Evolutionary conservation across 768 basidiomycete species (phyloP).

Genomic region (Leccinum barrowsii): DNA sequence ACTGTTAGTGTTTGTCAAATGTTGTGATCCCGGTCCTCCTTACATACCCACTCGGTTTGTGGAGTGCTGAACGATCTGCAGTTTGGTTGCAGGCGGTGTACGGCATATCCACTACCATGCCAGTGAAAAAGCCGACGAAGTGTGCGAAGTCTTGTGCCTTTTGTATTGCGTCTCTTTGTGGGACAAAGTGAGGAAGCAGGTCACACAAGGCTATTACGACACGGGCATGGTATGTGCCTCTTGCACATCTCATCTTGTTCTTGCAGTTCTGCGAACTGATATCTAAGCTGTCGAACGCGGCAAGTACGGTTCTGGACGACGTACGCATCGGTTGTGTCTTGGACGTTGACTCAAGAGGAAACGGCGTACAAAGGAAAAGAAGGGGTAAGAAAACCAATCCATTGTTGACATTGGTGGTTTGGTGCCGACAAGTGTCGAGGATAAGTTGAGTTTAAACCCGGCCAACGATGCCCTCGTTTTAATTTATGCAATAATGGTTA

Average conservation of each 20-base stretch:
- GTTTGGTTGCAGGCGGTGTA: too few relatives aligned
- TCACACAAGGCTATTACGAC: neutral
- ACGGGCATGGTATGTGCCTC: conserved; percentile 80
- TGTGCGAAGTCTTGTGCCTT: conserved; percentile 93
- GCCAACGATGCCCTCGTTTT: neutral
- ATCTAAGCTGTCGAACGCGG: conserved; percentile 2
- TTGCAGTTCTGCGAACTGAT: conserved; percentile 67
- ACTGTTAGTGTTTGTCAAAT: neutral
- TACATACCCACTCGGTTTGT: neutral
- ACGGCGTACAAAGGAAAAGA: neutral
- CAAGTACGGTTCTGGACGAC: conserved; percentile 24
- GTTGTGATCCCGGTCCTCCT: neutral
- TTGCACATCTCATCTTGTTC: conserved; percentile 80
- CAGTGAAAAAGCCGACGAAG: neutral
- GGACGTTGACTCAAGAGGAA: conserved; percentile 11
- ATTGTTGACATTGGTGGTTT: neutral
- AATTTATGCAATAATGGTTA: neutral
- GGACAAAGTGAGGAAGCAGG: conserved; percentile 36
- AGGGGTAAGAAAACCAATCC: neutral
- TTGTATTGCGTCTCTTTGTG: conserved; percentile 99
- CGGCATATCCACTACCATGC: too few relatives aligned
- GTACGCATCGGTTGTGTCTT: conserved; percentile 96
- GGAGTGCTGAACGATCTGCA: too few relatives aligned
- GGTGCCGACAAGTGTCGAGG: neutral
- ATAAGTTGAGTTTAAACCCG: neutral